Evolutionary conservation across 768 basidiomycete species (phyloP).

Genomic region (Mycena galopus): DNA sequence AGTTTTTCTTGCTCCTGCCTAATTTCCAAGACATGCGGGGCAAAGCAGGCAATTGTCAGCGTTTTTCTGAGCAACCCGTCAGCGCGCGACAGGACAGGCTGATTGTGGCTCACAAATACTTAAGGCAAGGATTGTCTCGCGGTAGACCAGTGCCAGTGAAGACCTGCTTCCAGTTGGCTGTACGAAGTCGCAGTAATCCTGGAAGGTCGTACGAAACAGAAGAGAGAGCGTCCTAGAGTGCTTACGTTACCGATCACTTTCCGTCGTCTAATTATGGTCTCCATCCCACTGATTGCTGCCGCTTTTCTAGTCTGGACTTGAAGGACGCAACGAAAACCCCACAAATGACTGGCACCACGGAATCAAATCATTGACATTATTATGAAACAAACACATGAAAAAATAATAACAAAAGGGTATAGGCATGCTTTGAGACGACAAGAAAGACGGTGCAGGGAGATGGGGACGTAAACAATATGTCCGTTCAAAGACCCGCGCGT

Average conservation of each 20-base stretch:
- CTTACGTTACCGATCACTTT: not conserved
- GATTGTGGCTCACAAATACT: constrained; percentile 26
- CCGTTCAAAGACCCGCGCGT: too few relatives aligned
- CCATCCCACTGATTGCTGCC: constrained; percentile 4
- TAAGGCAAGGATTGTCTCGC: constrained; percentile 18
- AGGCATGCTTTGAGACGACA: too few relatives aligned
- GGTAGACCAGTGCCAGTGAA: constrained; percentile 15
- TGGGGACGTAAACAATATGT: too few relatives aligned
- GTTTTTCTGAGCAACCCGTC: constrained; percentile 13
- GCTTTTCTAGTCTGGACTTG: not conserved
- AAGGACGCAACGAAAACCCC: not conserved
- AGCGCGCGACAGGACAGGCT: not conserved
- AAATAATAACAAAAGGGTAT: too few relatives aligned
- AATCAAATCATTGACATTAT: too few relatives aligned
- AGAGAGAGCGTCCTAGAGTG: not conserved
- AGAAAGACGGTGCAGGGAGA: too few relatives aligned
- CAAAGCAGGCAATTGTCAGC: constrained; percentile 5
- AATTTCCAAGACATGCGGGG: constrained; percentile 78
- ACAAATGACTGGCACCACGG: too few relatives aligned
- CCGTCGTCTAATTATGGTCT: not conserved
- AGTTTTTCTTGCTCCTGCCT: constrained; percentile 76
- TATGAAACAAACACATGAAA: too few relatives aligned
- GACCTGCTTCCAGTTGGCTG: constrained; percentile 28
- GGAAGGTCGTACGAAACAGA: not conserved
- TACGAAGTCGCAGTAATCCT: not conserved